These are phyloP conservation scores for Chaetomium olivaceum DNA, from an alignment of 2,329 filamentous ascomycete genomes.

Conservation along the genomic window DNA sequence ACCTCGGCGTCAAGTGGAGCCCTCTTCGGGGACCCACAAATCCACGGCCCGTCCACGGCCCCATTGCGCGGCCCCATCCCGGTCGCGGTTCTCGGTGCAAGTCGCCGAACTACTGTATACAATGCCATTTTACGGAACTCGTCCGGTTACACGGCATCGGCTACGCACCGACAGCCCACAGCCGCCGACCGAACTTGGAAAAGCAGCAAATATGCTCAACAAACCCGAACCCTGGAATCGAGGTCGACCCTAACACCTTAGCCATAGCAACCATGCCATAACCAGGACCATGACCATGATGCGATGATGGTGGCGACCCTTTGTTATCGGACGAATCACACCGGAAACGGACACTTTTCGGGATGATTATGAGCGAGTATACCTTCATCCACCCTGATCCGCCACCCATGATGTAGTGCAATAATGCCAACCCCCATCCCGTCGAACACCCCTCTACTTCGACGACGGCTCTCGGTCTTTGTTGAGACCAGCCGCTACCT, in stretches of 20 bases:
- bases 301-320: not conserved
- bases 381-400: not conserved
- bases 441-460: not conserved
- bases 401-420: not conserved
- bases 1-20: slow-evolving; percentile 12
- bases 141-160: slow-evolving; percentile 9
- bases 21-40: not conserved
- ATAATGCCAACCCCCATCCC: not conserved
- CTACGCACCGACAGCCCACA: not conserved
- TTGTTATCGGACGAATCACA: not conserved
- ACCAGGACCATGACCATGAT: not conserved
- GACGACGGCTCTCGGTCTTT: slow-evolving; percentile 10
- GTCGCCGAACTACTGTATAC: slow-evolving; percentile 8
- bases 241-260: not conserved
- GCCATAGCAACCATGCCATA: not conserved
- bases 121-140: not conserved
- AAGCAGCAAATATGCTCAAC: not conserved
- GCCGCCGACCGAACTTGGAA: not conserved
- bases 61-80: not conserved
- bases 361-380: not conserved
- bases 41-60: not conserved
- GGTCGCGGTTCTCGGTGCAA: slow-evolving; percentile 10
- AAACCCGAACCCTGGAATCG: not conserved
- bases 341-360: slow-evolving; percentile 4
- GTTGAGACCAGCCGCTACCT: not conserved